Evolutionary conservation across 1,139 yeast genomes (phyloP).

Genomic region (Hanseniaspora uvarum): DNA sequence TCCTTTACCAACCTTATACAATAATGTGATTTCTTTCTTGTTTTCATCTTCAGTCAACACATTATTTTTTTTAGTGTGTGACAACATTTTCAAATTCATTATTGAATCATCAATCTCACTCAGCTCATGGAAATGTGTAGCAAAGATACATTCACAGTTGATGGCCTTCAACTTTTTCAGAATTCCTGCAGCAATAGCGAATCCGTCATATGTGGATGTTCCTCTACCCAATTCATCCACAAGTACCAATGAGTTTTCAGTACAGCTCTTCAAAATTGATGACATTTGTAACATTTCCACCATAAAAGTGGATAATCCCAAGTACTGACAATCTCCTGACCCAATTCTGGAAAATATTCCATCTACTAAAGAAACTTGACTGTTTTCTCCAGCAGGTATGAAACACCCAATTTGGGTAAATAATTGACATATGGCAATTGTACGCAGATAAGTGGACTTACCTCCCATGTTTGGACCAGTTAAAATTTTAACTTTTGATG

Average conservation of each 20-base stretch:
- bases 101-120: constrained; percentile 55
- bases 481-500: constrained; percentile 62
- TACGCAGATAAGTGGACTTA: constrained; percentile 87
- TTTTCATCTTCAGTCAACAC: constrained; percentile 39
- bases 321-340: constrained; percentile 93
- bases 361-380: constrained; percentile 76
- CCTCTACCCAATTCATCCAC: constrained; percentile 96
- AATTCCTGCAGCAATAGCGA: constrained; percentile 86
- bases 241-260: constrained; percentile 71
- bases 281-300: constrained; percentile 96
- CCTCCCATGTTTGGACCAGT: constrained; percentile 99
- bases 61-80: constrained; percentile 37
- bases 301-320: constrained; percentile 96
- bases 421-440: constrained; percentile 76
- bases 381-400: constrained; percentile 58
- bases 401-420: constrained; percentile 92
- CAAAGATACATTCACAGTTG: constrained; percentile 75
- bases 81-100: constrained; percentile 82
- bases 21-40: constrained; percentile 64
- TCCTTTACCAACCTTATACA: constrained; percentile 88
- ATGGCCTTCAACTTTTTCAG: constrained; percentile 41
- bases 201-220: constrained; percentile 93
- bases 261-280: constrained; percentile 77
- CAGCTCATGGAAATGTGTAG: constrained; percentile 94
- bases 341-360: constrained; percentile 95